These are phyloP conservation scores for Candida xiaguanensis DNA, from an alignment of 805 yeast genomes.

Conservation along the genomic window DNA sequence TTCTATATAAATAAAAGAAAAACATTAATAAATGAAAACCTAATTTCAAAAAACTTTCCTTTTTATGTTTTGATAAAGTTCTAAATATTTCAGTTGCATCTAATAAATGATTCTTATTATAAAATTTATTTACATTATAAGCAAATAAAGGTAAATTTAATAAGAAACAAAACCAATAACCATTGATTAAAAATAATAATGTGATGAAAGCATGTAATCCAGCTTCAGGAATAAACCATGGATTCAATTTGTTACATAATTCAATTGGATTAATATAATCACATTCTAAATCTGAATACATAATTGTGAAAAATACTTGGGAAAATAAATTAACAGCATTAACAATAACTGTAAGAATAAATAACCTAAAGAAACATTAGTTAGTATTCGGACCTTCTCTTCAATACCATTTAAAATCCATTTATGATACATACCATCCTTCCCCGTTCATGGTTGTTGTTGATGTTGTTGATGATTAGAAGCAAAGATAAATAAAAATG, in stretches of 20 bases:
- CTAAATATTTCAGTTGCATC: conserved; percentile 98
- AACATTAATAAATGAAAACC: conserved; percentile 89
- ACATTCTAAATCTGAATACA: conserved; percentile 91
- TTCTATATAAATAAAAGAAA: conserved; percentile 92
- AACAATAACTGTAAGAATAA: conserved; percentile 72
- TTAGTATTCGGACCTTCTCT: conserved; percentile 7
- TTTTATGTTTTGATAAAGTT: conserved; percentile 88
- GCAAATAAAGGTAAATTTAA: conserved; percentile 81
- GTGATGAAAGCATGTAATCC: conserved; percentile 73
- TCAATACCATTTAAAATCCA: too few species aligned
- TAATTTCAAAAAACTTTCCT: conserved; percentile 83
- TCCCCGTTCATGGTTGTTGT: conserved; percentile 9
- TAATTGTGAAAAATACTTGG: conserved; percentile 92
- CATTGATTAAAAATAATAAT: conserved; percentile 69
- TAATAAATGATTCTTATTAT: conserved; percentile 76
- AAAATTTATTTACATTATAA: conserved; percentile 75
- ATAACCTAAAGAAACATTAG: conserved; percentile 46
- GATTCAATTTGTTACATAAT: conserved; percentile 87
- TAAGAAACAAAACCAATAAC: conserved; percentile 88
- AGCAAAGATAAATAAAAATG: neutral
- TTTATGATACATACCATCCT: conserved; percentile 7
- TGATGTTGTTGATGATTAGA: neutral
- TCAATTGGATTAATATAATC: conserved; percentile 98
- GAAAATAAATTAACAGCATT: conserved; percentile 86
- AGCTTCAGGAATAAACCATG: conserved; percentile 88